Conservation (phyloP, 2,329 filamentous ascomycete genomes). For the Ophiostoma triangulosporum region DNA sequence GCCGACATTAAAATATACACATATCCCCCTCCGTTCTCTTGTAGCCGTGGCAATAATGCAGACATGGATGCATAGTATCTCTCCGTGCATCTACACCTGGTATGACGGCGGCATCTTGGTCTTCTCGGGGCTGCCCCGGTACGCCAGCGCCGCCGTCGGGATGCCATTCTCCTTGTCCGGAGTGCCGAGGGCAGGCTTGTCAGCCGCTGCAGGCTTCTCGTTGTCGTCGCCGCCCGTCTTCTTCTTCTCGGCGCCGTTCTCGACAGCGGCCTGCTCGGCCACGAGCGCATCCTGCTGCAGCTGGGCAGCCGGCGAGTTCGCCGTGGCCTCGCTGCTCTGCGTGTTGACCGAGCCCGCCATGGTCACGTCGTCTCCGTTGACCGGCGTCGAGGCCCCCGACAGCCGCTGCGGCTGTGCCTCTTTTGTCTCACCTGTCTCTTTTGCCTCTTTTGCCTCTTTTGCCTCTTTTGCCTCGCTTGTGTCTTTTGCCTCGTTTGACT, state of each 20-base stretch:
- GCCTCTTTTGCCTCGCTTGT: background rate
- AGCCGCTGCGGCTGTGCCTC: background rate
- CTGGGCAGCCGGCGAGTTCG: constrained; percentile 5
- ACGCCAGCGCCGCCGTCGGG: constrained; percentile 32
- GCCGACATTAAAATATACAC: background rate
- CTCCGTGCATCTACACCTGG: background rate
- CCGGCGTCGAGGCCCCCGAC: constrained; percentile 8
- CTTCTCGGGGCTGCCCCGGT: constrained; percentile 50
- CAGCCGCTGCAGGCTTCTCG: background rate
- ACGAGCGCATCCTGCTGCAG: background rate
- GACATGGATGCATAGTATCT: background rate
- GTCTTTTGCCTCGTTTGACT: too few relatives aligned
- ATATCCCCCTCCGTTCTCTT: background rate
- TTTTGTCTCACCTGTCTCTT: background rate
- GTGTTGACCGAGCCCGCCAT: constrained; percentile 6
- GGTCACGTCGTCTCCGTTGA: constrained; percentile 5
- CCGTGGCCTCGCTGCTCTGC: constrained; percentile 9
- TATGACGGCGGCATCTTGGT: constrained; percentile 9
- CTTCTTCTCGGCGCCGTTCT: background rate
- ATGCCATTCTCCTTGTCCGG: constrained; percentile 14
- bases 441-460: too few relatives aligned
- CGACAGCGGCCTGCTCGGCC: background rate
- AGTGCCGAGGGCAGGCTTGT: constrained; percentile 1
- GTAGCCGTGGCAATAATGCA: background rate
- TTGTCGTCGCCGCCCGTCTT: background rate